A percentile compares a stretch with the other conserved stretches of the same genome.
Evolutionary conservation across 805 yeast species (phyloP).

Genomic region (Spathaspora passalidarum): DNA sequence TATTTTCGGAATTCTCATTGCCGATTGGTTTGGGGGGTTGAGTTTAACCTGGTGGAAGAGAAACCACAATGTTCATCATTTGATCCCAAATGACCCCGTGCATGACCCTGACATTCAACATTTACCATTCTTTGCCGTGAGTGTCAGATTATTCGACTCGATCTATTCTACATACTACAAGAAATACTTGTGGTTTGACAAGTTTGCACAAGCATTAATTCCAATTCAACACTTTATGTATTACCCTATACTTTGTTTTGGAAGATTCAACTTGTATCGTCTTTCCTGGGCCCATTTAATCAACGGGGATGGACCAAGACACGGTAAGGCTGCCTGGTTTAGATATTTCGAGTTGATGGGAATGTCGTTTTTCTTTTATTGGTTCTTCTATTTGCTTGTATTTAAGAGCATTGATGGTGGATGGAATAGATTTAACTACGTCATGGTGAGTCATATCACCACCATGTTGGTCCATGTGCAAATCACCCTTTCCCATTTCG

Average conservation of each 20-base stretch:
- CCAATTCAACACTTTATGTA: constrained; percentile 67
- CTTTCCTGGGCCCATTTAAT: constrained; percentile 77
- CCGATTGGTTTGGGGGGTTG: constrained; percentile 82
- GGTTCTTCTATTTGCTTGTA: constrained; percentile 74
- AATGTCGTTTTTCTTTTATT: constrained; percentile 63
- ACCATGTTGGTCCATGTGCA: constrained; percentile 95
- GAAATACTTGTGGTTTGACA: constrained; percentile 63
- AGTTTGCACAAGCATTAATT: constrained; percentile 54
- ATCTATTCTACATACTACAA: constrained; percentile 82
- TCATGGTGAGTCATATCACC: constrained; percentile 71
- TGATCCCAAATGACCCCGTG: constrained; percentile 87
- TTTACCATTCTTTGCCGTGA: constrained; percentile 85
- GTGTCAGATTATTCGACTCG: constrained; percentile 62
- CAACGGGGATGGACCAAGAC: constrained; percentile 72
- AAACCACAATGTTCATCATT: constrained; percentile 90
- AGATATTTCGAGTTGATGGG: constrained; percentile 77
- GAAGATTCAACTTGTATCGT: constrained; percentile 80
- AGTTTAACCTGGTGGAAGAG: constrained; percentile 95
- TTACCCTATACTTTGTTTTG: constrained; percentile 78
- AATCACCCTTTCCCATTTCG: constrained; percentile 85
- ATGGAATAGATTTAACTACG: constrained; percentile 52
- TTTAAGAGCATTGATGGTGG: constrained; percentile 49
- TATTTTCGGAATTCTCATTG: constrained; percentile 66
- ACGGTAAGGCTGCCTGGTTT: constrained; percentile 85
- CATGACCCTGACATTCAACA: constrained; percentile 96